Base-by-base conservation (phyloP, 2,329 filamentous ascomycete genomes). In the Pseudocercospora fuligena region DNA sequence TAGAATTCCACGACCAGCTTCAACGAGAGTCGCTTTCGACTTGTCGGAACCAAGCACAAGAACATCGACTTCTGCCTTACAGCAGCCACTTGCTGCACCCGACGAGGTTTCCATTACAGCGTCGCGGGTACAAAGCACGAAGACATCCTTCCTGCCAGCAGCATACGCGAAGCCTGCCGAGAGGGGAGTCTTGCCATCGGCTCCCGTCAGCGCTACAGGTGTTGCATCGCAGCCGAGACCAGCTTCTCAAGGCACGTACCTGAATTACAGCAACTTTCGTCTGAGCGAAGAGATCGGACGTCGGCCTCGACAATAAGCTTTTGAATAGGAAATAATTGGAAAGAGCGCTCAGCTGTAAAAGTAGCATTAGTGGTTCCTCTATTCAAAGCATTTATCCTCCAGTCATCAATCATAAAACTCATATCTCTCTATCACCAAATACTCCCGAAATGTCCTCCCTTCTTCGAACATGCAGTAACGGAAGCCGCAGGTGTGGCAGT, bases 391-490 rank as follows among this genome's bases (percentile, higher is more conserved):
- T 51, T 8, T 12, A n/a, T 27, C 25, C 25, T 16, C 12, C 51
- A 5, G 3, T 27, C 51, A 56, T 56, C 12, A 49, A 25, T 49
- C 19, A 31, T 29, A 31, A 56, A 56, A 51, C 19, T 51, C 47
- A 16, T 12, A 11, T 21, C 23, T 21, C 23, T 49, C 40, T 2
- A n/a, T 8, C 21, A 40, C 59, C 47, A 61, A 7, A 59, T 23
- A n/a, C 36, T 21, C 14, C 60, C 64, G 46, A 69, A 67, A 61
- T 67, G 66, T 27, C 69, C 69, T 33, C 69, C 69, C 21, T 62
- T 59, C 60, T 29, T 47, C 46, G 43, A 59, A 31, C 69, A 70
- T 21, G 63, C 64, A 25, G 60, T 58, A 7, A 46, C 63, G 5
- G 46, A 49, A 16, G 69, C 65, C 11, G 60, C 43, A 5, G 69